phyloP scores from a whole-genome alignment of 176 grass and related monocot genomes.

The Leersia perrieri region DNA sequence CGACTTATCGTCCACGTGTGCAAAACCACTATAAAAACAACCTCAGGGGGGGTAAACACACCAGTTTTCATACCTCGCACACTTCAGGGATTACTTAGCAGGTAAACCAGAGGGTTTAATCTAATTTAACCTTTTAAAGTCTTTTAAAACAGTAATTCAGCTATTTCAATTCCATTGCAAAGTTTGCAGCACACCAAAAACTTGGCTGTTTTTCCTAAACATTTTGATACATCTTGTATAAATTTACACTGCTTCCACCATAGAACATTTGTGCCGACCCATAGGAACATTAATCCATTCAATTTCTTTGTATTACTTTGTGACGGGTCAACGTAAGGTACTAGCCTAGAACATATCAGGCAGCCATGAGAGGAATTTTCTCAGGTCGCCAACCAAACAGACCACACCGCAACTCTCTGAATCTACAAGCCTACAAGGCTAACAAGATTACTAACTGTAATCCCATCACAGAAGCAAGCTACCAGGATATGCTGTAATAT shows the following conservation, averaged over 20 bases:
- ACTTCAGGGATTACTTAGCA: too few species aligned
- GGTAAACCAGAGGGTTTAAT: too few species aligned
- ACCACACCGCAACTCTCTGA: not conserved
- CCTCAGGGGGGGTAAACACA: too few species aligned
- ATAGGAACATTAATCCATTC: not conserved
- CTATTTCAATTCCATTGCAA: too few species aligned
- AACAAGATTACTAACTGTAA: slow-evolving; percentile 1
- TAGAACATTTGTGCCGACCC: not conserved
- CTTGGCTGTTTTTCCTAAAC: not conserved
- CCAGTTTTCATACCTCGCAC: too few species aligned
- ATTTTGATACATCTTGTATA: not conserved
- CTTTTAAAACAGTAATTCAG: too few species aligned
- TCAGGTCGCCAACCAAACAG: not conserved
- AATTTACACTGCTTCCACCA: not conserved
- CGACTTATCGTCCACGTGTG: too few species aligned
- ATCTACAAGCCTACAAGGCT: slow-evolving; percentile 5
- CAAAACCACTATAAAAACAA: too few species aligned
- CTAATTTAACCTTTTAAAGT: too few species aligned
- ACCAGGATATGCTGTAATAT: not conserved
- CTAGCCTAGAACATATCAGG: not conserved
- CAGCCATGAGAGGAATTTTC: not conserved
- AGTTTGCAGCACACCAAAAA: too few species aligned
- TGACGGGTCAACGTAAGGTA: not conserved
- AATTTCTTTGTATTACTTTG: not conserved
- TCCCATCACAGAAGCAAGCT: not conserved